Conservation (phyloP, 2,329 filamentous ascomycete genomes). For the Thielaviopsis musarum region DNA sequence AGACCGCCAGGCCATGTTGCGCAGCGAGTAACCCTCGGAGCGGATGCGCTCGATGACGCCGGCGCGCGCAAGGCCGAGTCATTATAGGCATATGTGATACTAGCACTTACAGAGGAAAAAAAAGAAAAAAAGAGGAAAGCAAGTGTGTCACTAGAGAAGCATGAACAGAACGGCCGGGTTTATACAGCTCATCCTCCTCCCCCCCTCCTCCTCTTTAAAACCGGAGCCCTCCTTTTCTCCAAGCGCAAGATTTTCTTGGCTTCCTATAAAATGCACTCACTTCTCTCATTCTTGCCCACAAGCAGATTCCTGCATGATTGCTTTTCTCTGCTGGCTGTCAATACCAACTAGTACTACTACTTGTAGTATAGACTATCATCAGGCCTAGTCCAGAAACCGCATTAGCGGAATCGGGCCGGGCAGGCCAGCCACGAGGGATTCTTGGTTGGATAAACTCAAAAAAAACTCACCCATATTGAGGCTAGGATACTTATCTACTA, state of each 20-base stretch:
- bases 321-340: neutral
- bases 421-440: neutral
- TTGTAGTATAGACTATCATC: neutral
- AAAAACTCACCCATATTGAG: too few relatives aligned
- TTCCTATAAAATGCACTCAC: neutral
- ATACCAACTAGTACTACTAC: neutral
- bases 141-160: neutral
- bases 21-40: constrained; percentile 22
- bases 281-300: neutral
- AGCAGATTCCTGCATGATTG: too few relatives aligned
- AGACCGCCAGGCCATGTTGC: constrained; percentile 24
- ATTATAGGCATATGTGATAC: neutral
- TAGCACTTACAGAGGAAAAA: too few relatives aligned
- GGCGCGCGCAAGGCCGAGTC: constrained; percentile 29
- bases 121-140: neutral
- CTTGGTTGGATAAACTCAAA: neutral
- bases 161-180: neutral
- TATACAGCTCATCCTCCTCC: too few relatives aligned
- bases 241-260: neutral
- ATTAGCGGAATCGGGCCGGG: neutral
- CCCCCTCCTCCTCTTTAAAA: neutral
- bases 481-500: too few relatives aligned
- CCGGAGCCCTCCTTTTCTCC: neutral
- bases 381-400: neutral
- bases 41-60: constrained; percentile 34